Percentiles rank a stretch among this genome's conserved stretches.
Conservation (phyloP, 768 basidiomycete genomes). For the Filobasidium wieringae region DNA sequence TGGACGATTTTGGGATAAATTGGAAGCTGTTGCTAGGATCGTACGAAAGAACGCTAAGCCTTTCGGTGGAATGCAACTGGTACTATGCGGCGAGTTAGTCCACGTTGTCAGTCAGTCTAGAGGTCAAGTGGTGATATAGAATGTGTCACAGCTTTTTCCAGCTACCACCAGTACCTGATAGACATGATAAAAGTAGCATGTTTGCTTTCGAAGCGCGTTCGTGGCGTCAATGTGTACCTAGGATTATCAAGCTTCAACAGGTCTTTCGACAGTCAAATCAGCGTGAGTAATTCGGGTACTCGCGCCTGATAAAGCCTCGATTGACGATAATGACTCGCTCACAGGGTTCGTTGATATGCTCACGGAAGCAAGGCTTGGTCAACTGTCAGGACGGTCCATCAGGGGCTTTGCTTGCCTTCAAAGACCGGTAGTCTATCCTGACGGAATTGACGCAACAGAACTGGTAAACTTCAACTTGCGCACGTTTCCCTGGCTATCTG, state of each 20-base stretch:
- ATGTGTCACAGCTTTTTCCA: constrained; percentile 12
- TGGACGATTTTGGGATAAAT: constrained; percentile 13
- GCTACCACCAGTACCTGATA: constrained; percentile 12
- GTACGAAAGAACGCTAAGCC: neutral
- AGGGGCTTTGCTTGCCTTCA: neutral
- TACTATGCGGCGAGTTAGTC: neutral
- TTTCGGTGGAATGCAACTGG: constrained; percentile 14
- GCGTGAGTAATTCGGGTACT: constrained; percentile 1
- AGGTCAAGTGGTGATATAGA: neutral
- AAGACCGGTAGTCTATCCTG: constrained; percentile 2
- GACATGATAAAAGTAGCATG: constrained; percentile 2
- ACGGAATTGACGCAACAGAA: constrained; percentile 14
- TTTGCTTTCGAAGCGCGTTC: constrained; percentile 12
- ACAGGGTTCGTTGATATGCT: constrained; percentile 13
- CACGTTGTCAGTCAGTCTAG: neutral
- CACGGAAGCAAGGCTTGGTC: constrained; percentile 6
- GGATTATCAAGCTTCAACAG: constrained; percentile 1
- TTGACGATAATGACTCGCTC: neutral
- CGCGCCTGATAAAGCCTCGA: neutral
- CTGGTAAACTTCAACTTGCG: neutral
- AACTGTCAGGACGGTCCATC: neutral
- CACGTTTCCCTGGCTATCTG: too few species aligned
- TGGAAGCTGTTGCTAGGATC: constrained; percentile 1
- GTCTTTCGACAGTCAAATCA: constrained; percentile 10
- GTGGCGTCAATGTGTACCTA: constrained; percentile 2